Conservation (phyloP, 805 yeast genomes). For the Metschnikowia continentalis region DNA sequence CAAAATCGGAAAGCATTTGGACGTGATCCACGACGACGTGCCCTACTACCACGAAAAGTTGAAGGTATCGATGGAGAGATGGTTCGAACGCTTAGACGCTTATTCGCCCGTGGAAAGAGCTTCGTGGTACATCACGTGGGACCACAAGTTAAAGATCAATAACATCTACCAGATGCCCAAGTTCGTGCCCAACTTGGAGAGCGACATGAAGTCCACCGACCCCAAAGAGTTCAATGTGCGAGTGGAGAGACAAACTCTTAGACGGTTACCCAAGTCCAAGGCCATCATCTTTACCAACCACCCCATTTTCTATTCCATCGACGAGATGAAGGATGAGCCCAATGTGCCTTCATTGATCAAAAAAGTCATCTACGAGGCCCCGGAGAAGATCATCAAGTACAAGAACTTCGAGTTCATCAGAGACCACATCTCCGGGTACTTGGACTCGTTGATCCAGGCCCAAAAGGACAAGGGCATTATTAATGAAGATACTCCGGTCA, state of each 20-base stretch:
- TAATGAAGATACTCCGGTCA: constrained; percentile 50
- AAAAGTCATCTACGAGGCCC: constrained; percentile 62
- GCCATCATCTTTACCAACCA: constrained; percentile 75
- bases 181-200: constrained; percentile 32
- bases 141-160: constrained; percentile 54
- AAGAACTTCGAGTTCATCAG: constrained; percentile 57
- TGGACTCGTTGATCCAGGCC: constrained; percentile 53
- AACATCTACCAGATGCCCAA: constrained; percentile 54
- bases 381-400: constrained; percentile 60
- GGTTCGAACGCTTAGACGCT: constrained; percentile 61
- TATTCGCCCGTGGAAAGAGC: constrained; percentile 68
- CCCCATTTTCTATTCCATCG: constrained; percentile 73
- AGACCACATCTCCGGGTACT: constrained; percentile 55
- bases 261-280: constrained; percentile 58
- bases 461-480: constrained; percentile 58
- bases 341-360: constrained; percentile 70
- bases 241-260: constrained; percentile 68
- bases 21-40: constrained; percentile 61
- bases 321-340: constrained; percentile 75
- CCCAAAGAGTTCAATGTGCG: constrained; percentile 60
- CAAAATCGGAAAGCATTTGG: constrained; percentile 59
- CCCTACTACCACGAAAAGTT: constrained; percentile 67
- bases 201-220: constrained; percentile 30
- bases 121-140: constrained; percentile 74
- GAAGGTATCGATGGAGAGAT: constrained; percentile 66